Conservation (phyloP, 202 grass and related monocot species). For the Digitaria exilis region DNA sequence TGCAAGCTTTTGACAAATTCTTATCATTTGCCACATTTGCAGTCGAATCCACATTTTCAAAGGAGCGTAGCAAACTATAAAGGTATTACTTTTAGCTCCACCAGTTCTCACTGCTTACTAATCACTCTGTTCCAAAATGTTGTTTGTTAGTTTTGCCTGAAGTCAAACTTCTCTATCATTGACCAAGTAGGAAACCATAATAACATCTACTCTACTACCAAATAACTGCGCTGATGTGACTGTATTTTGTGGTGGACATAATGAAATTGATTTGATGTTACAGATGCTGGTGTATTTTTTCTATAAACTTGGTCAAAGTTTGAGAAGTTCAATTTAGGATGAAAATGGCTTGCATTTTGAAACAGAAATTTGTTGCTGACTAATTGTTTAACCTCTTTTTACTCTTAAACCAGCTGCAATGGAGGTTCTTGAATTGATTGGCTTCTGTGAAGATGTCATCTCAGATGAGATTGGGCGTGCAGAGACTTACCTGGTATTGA, state of each 20-base stretch:
- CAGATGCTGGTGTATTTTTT: too few species aligned
- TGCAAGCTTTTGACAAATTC: neutral
- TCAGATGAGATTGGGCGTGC: slow-evolving; percentile 62
- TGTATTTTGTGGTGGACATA: too few species aligned
- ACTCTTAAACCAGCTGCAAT: slow-evolving; percentile 64
- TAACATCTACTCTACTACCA: too few species aligned
- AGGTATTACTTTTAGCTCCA: slow-evolving; percentile 46
- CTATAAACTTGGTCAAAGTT: too few species aligned
- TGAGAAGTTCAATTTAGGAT: too few species aligned
- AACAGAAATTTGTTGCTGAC: neutral
- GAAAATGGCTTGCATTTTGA: too few species aligned
- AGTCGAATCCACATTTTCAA: slow-evolving; percentile 93
- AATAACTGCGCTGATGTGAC: too few species aligned
- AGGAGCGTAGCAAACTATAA: slow-evolving; percentile 73
- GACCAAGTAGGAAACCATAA: too few species aligned
- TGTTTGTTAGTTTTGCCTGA: too few species aligned
- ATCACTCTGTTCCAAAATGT: neutral
- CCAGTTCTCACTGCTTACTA: neutral
- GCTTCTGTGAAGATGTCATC: slow-evolving; percentile 75
- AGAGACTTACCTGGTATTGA: slow-evolving; percentile 83
- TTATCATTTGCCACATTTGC: slow-evolving; percentile 1
- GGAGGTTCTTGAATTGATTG: slow-evolving; percentile 90
- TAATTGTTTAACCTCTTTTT: neutral
- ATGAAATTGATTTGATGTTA: too few species aligned
- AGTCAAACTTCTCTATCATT: too few species aligned